Evolutionary conservation across 371 early-diverging fungal genomes (phyloP).

Genomic region (Cokeromyces recurvatus): DNA sequence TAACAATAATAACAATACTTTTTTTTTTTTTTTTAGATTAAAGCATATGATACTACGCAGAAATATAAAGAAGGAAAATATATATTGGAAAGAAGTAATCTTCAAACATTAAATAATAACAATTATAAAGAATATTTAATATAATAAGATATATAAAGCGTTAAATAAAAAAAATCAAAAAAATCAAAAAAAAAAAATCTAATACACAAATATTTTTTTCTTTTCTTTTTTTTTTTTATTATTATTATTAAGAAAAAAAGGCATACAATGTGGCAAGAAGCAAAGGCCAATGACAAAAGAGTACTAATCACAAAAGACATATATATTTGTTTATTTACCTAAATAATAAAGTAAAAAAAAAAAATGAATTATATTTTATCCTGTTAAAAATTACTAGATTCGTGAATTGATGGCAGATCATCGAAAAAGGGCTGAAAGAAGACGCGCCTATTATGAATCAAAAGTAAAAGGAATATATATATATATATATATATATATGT

Average conservation of each 20-base stretch:
- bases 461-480: no score
- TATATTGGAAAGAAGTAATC: constrained; percentile 42
- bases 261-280: constrained; percentile 49
- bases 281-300: constrained; percentile 43
- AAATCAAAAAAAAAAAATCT: neutral
- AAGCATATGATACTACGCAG: constrained; percentile 56
- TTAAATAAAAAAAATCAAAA: neutral
- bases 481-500: no score
- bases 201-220: neutral
- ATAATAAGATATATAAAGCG: neutral
- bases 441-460: constrained; percentile 57
- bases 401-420: constrained; percentile 53
- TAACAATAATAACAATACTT: neutral
- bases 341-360: neutral
- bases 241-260: neutral
- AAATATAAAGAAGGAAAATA: constrained; percentile 75
- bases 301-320: no score
- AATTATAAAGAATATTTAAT: neutral
- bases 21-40: constrained; percentile 24
- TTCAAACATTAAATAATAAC: constrained; percentile 2
- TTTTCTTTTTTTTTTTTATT: neutral
- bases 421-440: constrained; percentile 50
- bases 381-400: constrained; percentile 22
- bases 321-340: neutral
- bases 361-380: neutral